Conservation (phyloP, 768 basidiomycete genomes). For the Suillus paluster region DNA sequence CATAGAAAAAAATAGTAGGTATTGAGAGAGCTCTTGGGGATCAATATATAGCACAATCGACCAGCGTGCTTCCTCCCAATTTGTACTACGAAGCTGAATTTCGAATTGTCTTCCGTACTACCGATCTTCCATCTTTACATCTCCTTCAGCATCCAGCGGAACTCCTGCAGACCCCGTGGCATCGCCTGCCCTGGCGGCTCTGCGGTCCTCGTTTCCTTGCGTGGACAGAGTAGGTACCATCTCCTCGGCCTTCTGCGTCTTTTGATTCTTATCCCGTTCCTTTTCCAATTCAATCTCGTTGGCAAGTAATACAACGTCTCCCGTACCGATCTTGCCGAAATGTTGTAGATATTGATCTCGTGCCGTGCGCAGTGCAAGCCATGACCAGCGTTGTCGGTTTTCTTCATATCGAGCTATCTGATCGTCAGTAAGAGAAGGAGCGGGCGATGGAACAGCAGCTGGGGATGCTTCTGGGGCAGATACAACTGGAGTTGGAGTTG, state of each 20-base stretch:
- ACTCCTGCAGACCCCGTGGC: slow-evolving; percentile 19
- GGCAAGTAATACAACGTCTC: slow-evolving; percentile 61
- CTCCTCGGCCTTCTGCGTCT: slow-evolving; percentile 28
- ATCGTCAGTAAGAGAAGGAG: slow-evolving; percentile 43
- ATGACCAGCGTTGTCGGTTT: slow-evolving; percentile 80
- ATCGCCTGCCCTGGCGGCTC: slow-evolving; percentile 26
- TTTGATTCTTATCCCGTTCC: slow-evolving; percentile 38
- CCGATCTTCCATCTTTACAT: slow-evolving; percentile 56
- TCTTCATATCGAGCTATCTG: slow-evolving; percentile 66
- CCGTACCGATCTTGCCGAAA: slow-evolving; percentile 83
- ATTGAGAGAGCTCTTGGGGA: not conserved
- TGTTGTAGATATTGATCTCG: slow-evolving; percentile 75
- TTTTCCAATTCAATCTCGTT: slow-evolving; percentile 41
- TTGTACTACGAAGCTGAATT: slow-evolving; percentile 2
- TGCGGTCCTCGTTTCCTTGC: slow-evolving; percentile 37
- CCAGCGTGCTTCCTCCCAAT: not conserved
- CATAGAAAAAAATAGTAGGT: not conserved
- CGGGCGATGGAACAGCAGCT: slow-evolving; percentile 25
- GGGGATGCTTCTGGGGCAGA: slow-evolving; percentile 25
- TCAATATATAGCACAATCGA: not conserved
- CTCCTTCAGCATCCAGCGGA: slow-evolving; percentile 42
- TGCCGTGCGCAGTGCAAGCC: slow-evolving; percentile 80
- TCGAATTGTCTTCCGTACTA: slow-evolving; percentile 16
- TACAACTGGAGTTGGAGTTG: slow-evolving; percentile 15
- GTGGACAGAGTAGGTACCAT: slow-evolving; percentile 15